Conservation (phyloP, 1,139 yeast species). For the Protomyces pachydermus region DNA sequence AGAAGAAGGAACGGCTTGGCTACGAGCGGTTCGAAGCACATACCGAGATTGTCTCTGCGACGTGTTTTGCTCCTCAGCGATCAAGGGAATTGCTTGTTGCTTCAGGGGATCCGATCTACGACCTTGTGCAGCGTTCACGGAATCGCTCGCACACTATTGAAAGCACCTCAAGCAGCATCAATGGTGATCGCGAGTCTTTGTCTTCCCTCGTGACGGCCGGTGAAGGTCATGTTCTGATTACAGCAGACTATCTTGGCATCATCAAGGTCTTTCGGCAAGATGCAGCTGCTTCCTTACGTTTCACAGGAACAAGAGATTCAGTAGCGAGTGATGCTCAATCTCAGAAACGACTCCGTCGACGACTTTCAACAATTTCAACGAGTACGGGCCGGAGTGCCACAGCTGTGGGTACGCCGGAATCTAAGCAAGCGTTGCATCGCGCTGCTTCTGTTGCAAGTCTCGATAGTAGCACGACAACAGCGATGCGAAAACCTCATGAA, state of each 20-base stretch:
- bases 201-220: conserved; percentile 23
- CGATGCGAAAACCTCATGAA: conserved; percentile 14
- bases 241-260: conserved; percentile 69
- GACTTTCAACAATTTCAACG: not conserved
- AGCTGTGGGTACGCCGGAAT: not conserved
- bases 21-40: conserved; percentile 54
- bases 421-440: not conserved
- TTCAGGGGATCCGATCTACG: conserved; percentile 70
- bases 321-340: not conserved
- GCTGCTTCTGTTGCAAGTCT: conserved; percentile 3
- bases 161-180: not conserved
- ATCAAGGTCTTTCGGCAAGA: conserved; percentile 80
- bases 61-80: conserved; percentile 71
- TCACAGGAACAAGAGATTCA: not conserved
- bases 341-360: not conserved
- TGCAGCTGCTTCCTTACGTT: conserved; percentile 44
- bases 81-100: conserved; percentile 61
- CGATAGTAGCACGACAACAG: not conserved
- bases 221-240: conserved; percentile 53
- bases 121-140: conserved; percentile 12
- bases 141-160: conserved; percentile 4
- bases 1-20: conserved; percentile 30
- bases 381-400: not conserved
- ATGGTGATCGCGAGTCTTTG: not conserved
- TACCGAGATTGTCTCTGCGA: conserved; percentile 65